phyloP scores from a whole-genome alignment of 1,139 yeast genomes.

The Candida sanyaensis region DNA sequence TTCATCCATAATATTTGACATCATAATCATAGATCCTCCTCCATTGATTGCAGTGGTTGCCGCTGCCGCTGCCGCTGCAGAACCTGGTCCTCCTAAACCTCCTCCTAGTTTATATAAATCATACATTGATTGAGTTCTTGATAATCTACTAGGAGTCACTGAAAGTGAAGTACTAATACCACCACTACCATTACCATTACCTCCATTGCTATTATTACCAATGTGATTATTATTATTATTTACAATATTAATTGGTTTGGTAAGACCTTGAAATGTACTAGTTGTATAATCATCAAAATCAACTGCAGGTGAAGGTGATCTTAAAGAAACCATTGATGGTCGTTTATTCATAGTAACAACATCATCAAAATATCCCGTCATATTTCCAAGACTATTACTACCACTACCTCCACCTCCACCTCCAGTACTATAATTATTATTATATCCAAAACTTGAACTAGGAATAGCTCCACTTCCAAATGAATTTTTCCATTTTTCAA shows the following conservation, averaged over 20 bases:
- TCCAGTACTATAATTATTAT: neutral
- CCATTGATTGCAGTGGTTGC: neutral
- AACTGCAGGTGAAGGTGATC: slow-evolving; percentile 50
- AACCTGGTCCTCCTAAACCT: slow-evolving; percentile 11
- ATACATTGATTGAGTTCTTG: slow-evolving; percentile 43
- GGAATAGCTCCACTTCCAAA: slow-evolving; percentile 17
- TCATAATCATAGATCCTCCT: slow-evolving; percentile 3
- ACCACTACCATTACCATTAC: slow-evolving; percentile 1
- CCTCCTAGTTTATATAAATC: slow-evolving; percentile 26
- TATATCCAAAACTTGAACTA: slow-evolving; percentile 2
- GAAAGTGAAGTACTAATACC: slow-evolving; percentile 4
- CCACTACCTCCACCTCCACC: slow-evolving; percentile 1
- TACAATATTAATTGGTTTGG: slow-evolving; percentile 15
- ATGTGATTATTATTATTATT: neutral
- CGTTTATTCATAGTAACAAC: slow-evolving; percentile 23
- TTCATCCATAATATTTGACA: slow-evolving; percentile 12
- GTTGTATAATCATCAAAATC: slow-evolving; percentile 49
- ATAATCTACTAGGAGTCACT: slow-evolving; percentile 23
- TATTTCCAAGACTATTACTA: neutral
- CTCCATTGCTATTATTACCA: neutral
- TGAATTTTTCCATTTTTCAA: slow-evolving; percentile 49
- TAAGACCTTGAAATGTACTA: slow-evolving; percentile 18
- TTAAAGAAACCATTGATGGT: slow-evolving; percentile 32
- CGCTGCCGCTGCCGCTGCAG: neutral
- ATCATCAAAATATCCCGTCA: slow-evolving; percentile 19